These are phyloP conservation scores for Bruguiera gymnorhiza DNA, from an alignment of 345 rosid genomes.

Conservation along the genomic window DNA sequence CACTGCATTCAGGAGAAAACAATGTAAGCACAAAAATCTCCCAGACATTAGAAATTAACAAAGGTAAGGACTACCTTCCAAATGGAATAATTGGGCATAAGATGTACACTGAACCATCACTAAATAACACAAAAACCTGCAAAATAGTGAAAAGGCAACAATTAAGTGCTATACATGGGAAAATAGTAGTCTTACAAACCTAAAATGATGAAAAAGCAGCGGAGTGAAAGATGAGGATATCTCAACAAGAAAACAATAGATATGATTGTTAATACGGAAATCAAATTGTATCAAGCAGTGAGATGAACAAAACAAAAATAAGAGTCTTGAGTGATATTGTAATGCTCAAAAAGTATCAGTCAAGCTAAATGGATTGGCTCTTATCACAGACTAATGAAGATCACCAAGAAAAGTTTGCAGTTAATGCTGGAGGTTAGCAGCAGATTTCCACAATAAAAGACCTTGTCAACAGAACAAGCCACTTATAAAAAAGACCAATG, in stretches of 20 bases:
- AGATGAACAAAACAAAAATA: background rate
- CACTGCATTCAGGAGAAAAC: conserved; percentile 2
- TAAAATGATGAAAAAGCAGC: background rate
- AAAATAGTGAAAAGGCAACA: conserved; percentile 12
- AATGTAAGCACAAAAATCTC: background rate
- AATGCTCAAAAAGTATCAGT: conserved; percentile 1
- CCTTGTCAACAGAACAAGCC: background rate
- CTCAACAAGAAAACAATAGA: background rate
- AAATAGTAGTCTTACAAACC: conserved; percentile 6
- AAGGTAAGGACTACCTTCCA: conserved; percentile 56
- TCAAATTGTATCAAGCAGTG: background rate
- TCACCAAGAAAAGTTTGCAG: background rate
- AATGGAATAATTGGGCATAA: conserved; percentile 91
- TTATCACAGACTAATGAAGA: background rate
- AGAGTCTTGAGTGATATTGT: background rate
- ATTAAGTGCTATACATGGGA: background rate
- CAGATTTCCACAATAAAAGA: background rate
- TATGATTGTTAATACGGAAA: background rate
- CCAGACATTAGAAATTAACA: background rate
- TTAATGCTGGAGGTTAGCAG: background rate
- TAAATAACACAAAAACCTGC: conserved; percentile 83
- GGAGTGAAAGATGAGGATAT: background rate
- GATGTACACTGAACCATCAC: conserved; percentile 80
- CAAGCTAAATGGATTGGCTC: too few species aligned
- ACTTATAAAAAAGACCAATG: background rate